Evolutionary conservation across 2,329 filamentous ascomycete genomes (phyloP).

Genomic region (Aspergillus cejpii): DNA sequence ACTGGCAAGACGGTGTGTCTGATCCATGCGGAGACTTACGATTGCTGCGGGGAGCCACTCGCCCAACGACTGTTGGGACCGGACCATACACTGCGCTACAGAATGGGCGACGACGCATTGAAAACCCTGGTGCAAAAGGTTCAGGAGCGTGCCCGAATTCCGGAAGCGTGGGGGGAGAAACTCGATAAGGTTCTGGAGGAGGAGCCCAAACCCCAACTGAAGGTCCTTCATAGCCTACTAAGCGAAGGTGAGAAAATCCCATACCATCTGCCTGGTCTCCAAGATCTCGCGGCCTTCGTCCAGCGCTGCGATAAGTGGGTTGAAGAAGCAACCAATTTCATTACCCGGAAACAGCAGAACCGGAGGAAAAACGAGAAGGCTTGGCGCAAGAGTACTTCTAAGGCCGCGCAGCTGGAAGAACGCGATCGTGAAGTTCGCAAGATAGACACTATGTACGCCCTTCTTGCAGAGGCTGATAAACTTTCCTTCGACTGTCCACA

Average conservation of each 20-base stretch:
- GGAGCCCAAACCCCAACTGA: constrained; percentile 75
- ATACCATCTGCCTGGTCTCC: constrained; percentile 75
- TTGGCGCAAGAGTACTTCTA: constrained; percentile 65
- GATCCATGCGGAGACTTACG: constrained; percentile 67
- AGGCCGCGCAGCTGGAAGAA: constrained; percentile 76
- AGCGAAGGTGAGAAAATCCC: constrained; percentile 95
- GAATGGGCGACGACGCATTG: constrained; percentile 67
- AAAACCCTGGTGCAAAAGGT: constrained; percentile 64
- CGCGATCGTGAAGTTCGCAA: constrained; percentile 77
- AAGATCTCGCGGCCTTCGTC: constrained; percentile 79
- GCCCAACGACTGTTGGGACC: constrained; percentile 61
- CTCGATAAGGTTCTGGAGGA: constrained; percentile 78
- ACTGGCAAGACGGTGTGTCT: constrained; percentile 78
- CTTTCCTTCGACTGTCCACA: constrained; percentile 92
- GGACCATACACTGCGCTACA: constrained; percentile 69
- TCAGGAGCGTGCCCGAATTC: constrained; percentile 75
- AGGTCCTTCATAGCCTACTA: constrained; percentile 73
- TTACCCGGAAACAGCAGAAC: constrained; percentile 94
- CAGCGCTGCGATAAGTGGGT: constrained; percentile 97
- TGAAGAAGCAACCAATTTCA: constrained; percentile 93
- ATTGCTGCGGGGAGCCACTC: constrained; percentile 69
- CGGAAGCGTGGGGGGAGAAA: constrained; percentile 86
- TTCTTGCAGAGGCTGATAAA: constrained; percentile 74
- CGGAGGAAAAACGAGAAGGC: constrained; percentile 88
- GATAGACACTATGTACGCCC: constrained; percentile 77